A percentile compares a stretch with the other conserved stretches of the same genome.
phyloP scores from a whole-genome alignment of 495 filamentous ascomycete species.

The Neurospora hispaniola region DNA sequence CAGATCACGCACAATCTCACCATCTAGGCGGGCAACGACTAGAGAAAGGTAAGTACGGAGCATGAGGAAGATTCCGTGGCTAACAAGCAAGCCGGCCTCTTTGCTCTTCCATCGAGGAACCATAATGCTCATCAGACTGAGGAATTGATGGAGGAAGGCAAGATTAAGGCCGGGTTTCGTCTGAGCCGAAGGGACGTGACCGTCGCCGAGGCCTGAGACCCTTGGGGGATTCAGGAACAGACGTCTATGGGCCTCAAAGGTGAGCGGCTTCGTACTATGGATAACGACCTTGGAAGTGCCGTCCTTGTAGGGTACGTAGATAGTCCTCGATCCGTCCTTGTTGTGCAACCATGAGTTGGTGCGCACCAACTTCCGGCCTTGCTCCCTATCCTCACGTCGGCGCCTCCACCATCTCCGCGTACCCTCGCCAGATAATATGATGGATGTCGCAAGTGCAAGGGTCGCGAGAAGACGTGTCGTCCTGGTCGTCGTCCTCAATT shows the following conservation, averaged over 20 bases:
- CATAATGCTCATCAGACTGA: constrained; percentile 94
- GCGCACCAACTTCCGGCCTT: constrained; percentile 66
- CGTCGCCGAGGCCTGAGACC: constrained; percentile 63
- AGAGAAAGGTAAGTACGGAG: constrained; percentile 89
- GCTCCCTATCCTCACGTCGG: constrained; percentile 63
- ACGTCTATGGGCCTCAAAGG: constrained; percentile 91
- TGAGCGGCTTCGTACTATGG: constrained; percentile 80
- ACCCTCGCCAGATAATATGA: constrained; percentile 67
- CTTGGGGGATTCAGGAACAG: constrained; percentile 86
- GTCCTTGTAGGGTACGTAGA: constrained; percentile 86
- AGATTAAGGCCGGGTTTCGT: constrained; percentile 92
- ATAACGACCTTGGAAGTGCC: constrained; percentile 87
- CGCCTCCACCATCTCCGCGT: constrained; percentile 61
- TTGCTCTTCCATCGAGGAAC: constrained; percentile 91
- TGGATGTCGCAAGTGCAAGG: constrained; percentile 59
- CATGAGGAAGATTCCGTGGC: constrained; percentile 80
- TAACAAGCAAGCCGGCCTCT: constrained; percentile 79
- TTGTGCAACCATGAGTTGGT: constrained; percentile 86
- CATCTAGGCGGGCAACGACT: constrained; percentile 84
- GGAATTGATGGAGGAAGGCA: constrained; percentile 95
- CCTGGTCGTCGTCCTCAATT: constrained; percentile 50
- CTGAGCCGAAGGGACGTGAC: constrained; percentile 73
- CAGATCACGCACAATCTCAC: constrained; percentile 90
- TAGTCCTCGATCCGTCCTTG: constrained; percentile 87
- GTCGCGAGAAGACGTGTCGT: constrained; percentile 63